Conservation (phyloP, 2,329 filamentous ascomycete genomes). For the Aureobasidium namibiae region DNA sequence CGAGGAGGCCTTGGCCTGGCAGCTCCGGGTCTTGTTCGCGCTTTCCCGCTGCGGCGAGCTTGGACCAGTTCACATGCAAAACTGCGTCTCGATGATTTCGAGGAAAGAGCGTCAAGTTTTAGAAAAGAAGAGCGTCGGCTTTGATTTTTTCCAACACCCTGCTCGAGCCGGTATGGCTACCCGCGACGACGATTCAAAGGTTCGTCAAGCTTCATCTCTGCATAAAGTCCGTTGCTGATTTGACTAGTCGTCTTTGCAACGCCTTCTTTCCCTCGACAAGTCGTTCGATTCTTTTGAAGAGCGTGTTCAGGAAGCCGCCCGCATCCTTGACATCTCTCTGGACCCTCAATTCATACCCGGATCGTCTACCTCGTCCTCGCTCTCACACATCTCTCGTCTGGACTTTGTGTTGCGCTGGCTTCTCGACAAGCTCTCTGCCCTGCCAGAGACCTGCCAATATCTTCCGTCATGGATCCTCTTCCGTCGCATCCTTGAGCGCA, state of each 20-base stretch:
- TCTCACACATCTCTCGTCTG: conserved; percentile 34
- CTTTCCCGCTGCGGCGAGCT: conserved; percentile 11
- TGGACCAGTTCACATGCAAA: conserved; percentile 12
- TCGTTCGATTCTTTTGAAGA: conserved; percentile 28
- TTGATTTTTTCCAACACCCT: neutral
- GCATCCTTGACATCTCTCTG: conserved; percentile 28
- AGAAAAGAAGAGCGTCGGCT: no score
- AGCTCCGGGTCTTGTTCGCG: conserved; percentile 9
- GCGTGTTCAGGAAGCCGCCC: conserved; percentile 32
- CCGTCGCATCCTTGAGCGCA: neutral
- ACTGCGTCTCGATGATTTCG: neutral
- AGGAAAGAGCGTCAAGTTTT: conserved; percentile 4
- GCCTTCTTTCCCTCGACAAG: conserved; percentile 33
- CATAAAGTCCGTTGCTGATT: neutral
- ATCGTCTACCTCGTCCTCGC: neutral
- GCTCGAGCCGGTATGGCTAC: conserved; percentile 7
- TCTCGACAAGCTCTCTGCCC: conserved; percentile 48
- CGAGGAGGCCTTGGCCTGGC: neutral
- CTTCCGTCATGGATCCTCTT: conserved; percentile 51
- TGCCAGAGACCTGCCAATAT: conserved; percentile 34
- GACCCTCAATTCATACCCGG: neutral
- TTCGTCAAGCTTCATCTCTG: neutral
- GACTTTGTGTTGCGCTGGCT: conserved; percentile 63
- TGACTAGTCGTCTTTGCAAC: conserved; percentile 23
- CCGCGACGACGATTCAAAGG: conserved; percentile 1